A percentile compares a stretch with the other conserved stretches of the same genome.
These are phyloP conservation scores for Wallacemonas sp. DNA, from an alignment of 208 protist species.

Conservation along the genomic window DNA sequence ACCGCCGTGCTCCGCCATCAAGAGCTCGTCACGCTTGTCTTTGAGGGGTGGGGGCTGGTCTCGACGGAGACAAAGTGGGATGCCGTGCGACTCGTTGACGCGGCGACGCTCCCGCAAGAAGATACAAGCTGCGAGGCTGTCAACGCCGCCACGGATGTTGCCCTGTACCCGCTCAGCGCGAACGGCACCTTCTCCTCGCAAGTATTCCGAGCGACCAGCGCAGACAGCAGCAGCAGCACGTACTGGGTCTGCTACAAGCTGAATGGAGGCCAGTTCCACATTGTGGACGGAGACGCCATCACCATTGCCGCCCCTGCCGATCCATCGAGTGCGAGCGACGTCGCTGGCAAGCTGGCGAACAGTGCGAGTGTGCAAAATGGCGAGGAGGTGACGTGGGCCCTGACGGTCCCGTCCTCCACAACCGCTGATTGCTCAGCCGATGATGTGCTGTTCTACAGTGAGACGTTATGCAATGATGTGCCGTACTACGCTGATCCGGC, in stretches of 20 bases:
- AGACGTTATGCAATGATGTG: conserved; percentile 61
- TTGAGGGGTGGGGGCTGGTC: conserved; percentile 74
- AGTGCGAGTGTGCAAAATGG: conserved; percentile 21
- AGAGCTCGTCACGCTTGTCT: conserved; percentile 68
- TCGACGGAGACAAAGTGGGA: conserved; percentile 33
- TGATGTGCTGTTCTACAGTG: conserved; percentile 81
- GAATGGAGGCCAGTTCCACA: conserved; percentile 79
- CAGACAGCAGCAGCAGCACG: background rate
- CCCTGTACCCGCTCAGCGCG: conserved; percentile 50
- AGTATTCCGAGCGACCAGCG: conserved; percentile 25
- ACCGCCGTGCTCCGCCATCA: conserved; percentile 12
- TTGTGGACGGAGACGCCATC: conserved; percentile 35
- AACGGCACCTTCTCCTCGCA: conserved; percentile 79
- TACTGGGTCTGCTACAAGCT: conserved; percentile 90
- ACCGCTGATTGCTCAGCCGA: conserved; percentile 16
- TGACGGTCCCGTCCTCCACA: conserved; percentile 26
- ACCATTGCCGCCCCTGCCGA: conserved; percentile 32
- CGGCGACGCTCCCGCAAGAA: conserved; percentile 61
- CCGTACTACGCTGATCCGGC: conserved; percentile 51
- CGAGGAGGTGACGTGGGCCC: conserved; percentile 70
- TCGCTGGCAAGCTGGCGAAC: conserved; percentile 25
- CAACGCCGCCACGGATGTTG: conserved; percentile 17
- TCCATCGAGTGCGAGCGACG: conserved; percentile 46
- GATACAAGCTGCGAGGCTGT: conserved; percentile 18
- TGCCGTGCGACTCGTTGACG: conserved; percentile 27